Conservation (phyloP, 2,329 filamentous ascomycete species). For the Diaporthe sp. region DNA sequence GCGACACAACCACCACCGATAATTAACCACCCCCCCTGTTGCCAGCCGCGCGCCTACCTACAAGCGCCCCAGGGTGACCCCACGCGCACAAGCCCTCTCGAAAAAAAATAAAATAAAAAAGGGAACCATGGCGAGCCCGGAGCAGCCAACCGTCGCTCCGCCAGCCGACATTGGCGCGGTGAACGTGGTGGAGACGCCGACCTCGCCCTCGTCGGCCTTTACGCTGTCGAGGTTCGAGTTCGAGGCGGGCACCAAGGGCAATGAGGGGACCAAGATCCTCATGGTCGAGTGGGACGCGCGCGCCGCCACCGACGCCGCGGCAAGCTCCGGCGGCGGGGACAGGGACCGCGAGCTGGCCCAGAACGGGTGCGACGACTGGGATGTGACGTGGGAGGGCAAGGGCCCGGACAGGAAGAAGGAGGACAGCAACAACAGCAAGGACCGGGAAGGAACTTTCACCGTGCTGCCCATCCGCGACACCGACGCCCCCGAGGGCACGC, state of each 20-base stretch:
- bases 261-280: slow-evolving; percentile 88
- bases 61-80: slow-evolving; percentile 24
- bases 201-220: slow-evolving; percentile 55
- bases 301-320: slow-evolving; percentile 30
- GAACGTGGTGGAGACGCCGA: slow-evolving; percentile 51
- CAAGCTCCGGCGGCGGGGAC: slow-evolving; percentile 14
- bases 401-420: neutral
- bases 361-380: slow-evolving; percentile 71
- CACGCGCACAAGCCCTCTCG: slow-evolving; percentile 18
- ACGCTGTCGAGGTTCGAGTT: slow-evolving; percentile 91
- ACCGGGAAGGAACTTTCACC: slow-evolving; percentile 81
- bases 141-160: slow-evolving; percentile 30
- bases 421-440: slow-evolving; percentile 59
- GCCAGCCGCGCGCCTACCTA: slow-evolving; percentile 31
- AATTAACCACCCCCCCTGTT: neutral
- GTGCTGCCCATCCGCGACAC: slow-evolving; percentile 74
- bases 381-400: slow-evolving; percentile 24
- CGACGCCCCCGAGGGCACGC: slow-evolving; percentile 58
- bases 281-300: slow-evolving; percentile 87
- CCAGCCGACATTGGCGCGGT: slow-evolving; percentile 29
- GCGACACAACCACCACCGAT: neutral
- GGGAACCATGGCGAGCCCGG: slow-evolving; percentile 29
- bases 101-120: neutral
- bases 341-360: slow-evolving; percentile 7
- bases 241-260: slow-evolving; percentile 74